Conservation (phyloP, 1,284 basidiomycete species). For the Fomitopsis schrenkii region DNA sequence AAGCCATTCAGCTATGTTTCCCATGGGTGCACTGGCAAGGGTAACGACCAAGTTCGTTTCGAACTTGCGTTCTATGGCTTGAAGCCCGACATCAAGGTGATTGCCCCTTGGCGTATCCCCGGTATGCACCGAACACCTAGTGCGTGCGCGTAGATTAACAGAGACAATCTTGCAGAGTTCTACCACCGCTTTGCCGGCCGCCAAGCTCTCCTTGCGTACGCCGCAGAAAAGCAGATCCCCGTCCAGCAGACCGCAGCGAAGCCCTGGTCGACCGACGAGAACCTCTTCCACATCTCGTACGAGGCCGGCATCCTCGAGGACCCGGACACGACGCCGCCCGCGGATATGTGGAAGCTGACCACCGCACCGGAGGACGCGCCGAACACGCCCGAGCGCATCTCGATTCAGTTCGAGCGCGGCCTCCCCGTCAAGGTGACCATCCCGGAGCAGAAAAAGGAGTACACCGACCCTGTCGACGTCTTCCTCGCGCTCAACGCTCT, state of each 20-base stretch:
- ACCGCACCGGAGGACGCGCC: constrained; percentile 83
- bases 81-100: constrained; percentile 98
- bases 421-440: constrained; percentile 80
- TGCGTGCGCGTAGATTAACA: neutral
- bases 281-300: constrained; percentile 99
- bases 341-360: constrained; percentile 99
- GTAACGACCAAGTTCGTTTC: constrained; percentile 99
- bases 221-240: constrained; percentile 86
- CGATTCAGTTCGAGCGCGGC: constrained; percentile 84
- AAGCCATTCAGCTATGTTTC: constrained; percentile 75
- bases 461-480: constrained; percentile 94
- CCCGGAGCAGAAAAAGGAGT: constrained; percentile 44
- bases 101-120: constrained; percentile 96
- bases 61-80: constrained; percentile 99
- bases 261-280: constrained; percentile 99
- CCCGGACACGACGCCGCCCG: constrained; percentile 90
- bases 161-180: constrained; percentile 60
- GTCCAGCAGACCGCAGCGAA: constrained; percentile 95
- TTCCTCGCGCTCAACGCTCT: constrained; percentile 92
- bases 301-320: constrained; percentile 99
- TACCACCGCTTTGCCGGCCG: constrained; percentile 98
- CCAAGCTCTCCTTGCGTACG: constrained; percentile 88
- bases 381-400: constrained; percentile 73
- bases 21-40: constrained; percentile 99
- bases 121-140: constrained; percentile 40